Percentiles rank a stretch among this genome's conserved stretches.
phyloP scores from a whole-genome alignment of 2,329 filamentous ascomycete species.

The Pyrenophora teres region DNA sequence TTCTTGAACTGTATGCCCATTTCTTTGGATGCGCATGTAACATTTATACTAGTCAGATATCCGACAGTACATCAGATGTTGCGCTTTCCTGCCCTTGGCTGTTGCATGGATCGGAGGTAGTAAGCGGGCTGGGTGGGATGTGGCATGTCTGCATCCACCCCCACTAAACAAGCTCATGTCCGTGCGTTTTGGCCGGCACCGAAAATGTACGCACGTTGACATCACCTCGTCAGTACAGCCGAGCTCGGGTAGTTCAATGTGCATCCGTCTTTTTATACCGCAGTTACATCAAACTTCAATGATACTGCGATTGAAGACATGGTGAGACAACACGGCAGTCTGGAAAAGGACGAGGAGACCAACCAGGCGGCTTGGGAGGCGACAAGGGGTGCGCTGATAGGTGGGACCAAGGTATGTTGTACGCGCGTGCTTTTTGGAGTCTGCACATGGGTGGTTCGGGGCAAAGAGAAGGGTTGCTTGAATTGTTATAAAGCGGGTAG shows the following conservation, averaged over 20 bases:
- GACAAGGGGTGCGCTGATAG: constrained; percentile 66
- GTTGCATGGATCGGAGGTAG: not conserved
- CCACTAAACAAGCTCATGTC: constrained; percentile 7
- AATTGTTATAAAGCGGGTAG: no score
- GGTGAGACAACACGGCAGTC: constrained; percentile 60
- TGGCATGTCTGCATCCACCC: not conserved
- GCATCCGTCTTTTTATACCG: no score
- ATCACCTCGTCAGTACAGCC: constrained; percentile 16
- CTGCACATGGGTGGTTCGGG: no score
- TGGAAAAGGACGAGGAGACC: constrained; percentile 67
- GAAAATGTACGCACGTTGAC: constrained; percentile 22
- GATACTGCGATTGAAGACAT: constrained; percentile 6
- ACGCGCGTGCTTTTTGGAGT: not conserved
- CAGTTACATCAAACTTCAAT: not conserved
- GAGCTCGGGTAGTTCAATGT: no score
- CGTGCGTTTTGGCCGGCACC: constrained; percentile 9
- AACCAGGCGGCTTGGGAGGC: constrained; percentile 74
- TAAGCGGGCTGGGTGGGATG: no score
- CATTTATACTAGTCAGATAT: no score
- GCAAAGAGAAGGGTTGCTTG: no score
- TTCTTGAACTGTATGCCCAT: no score
- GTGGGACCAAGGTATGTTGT: constrained; percentile 64
- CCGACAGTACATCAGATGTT: no score
- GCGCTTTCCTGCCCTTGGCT: not conserved
- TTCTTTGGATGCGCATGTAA: no score